These are phyloP conservation scores for Boechera divaricarpa DNA, from an alignment of 345 rosid species.

Conservation along the genomic window DNA sequence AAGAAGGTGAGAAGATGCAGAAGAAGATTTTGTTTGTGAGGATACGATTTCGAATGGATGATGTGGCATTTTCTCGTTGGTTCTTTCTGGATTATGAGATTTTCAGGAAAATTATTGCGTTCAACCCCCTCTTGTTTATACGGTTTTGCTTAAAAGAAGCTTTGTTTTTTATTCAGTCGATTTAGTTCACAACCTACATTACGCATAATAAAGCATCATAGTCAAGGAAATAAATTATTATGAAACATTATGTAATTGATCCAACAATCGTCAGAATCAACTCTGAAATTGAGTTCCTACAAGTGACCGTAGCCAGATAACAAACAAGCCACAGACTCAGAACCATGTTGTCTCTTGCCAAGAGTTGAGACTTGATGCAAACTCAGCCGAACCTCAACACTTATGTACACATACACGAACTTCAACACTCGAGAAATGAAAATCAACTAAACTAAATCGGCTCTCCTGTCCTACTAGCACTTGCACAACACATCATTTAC, in stretches of 20 bases:
- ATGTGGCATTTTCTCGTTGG: slow-evolving; percentile 44
- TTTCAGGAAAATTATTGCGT: not conserved
- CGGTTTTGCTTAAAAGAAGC: not conserved
- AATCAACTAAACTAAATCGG: slow-evolving; percentile 33
- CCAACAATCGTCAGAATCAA: not conserved
- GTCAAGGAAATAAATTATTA: not conserved
- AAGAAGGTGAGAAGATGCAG: not conserved
- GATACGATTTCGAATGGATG: slow-evolving; percentile 38
- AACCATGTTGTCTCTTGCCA: not conserved
- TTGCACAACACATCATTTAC: slow-evolving; percentile 47
- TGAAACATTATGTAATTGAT: not conserved
- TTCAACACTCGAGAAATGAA: not conserved
- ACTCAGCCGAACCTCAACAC: slow-evolving; percentile 20
- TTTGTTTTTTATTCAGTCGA: not conserved
- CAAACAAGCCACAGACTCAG: not conserved
- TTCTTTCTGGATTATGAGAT: slow-evolving; percentile 45
- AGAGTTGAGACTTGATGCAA: slow-evolving; percentile 29
- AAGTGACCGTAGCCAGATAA: not conserved
- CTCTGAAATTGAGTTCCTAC: not conserved
- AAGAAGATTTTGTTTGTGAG: slow-evolving; percentile 43
- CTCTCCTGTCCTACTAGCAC: slow-evolving; percentile 27
- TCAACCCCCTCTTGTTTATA: not conserved
- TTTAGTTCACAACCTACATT: not conserved
- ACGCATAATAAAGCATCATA: not conserved
- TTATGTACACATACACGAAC: slow-evolving; percentile 29